These are phyloP conservation scores for Fragosphaeria purpurea DNA, from an alignment of 2,329 filamentous ascomycete genomes.

Conservation along the genomic window DNA sequence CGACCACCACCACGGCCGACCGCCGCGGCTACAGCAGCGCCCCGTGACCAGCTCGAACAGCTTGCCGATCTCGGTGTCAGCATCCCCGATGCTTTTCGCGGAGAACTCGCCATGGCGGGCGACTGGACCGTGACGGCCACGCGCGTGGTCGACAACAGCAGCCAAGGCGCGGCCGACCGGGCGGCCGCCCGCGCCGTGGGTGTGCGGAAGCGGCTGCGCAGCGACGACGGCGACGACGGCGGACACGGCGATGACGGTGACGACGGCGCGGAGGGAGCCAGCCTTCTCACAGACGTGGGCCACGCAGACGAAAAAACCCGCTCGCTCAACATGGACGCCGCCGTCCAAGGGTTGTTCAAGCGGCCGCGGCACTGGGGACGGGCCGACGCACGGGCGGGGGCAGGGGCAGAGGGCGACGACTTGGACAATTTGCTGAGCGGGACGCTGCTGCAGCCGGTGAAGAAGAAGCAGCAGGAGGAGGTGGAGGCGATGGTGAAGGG, in stretches of 20 bases:
- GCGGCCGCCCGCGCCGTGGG: slow-evolving; percentile 3
- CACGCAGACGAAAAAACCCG: slow-evolving; percentile 44
- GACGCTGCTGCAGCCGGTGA: slow-evolving; percentile 20
- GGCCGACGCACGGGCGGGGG: slow-evolving; percentile 37
- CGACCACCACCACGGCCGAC: neutral
- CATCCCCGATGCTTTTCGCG: slow-evolving; percentile 67
- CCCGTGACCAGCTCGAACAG: slow-evolving; percentile 78
- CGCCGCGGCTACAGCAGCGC: slow-evolving; percentile 21
- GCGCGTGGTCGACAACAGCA: slow-evolving; percentile 35
- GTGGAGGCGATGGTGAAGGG: slow-evolving; percentile 15
- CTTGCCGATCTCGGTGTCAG: slow-evolving; percentile 78
- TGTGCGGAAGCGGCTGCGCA: slow-evolving; percentile 9
- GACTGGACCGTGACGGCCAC: slow-evolving; percentile 73
- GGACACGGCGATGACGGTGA: slow-evolving; percentile 36
- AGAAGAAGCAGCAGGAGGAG: slow-evolving; percentile 20
- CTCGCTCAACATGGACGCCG: slow-evolving; percentile 46
- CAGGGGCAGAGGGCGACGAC: slow-evolving; percentile 26
- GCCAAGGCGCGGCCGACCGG: slow-evolving; percentile 22
- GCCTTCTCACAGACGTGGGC: slow-evolving; percentile 34
- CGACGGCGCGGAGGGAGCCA: slow-evolving; percentile 9
- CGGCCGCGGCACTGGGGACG: slow-evolving; percentile 46
- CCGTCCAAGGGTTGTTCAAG: slow-evolving; percentile 49
- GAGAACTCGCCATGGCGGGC: slow-evolving; percentile 77
- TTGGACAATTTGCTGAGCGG: slow-evolving; percentile 51
- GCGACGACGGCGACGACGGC: slow-evolving; percentile 22